Conservation (phyloP, 371 early-diverging fungal species). For the Apophysomyces variabilis region DNA sequence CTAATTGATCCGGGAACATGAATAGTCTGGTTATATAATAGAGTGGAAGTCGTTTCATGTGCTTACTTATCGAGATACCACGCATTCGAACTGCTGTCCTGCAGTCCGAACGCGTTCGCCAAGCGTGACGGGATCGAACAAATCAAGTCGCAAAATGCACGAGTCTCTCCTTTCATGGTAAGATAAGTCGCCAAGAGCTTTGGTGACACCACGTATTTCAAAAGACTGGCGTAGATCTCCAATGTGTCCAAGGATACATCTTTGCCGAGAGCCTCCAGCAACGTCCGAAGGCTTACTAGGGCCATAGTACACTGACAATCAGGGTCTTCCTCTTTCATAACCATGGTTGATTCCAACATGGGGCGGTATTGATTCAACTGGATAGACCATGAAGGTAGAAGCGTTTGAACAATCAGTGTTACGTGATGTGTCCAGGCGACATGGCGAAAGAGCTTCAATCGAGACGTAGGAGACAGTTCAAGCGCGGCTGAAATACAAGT, state of each 20-base stretch:
- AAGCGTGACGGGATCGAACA: conserved; percentile 40
- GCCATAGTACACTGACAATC: neutral
- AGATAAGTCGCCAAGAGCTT: neutral
- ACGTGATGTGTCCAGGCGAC: conserved; percentile 4
- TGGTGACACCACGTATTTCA: neutral
- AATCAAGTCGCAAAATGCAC: conserved; percentile 27
- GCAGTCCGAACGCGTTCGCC: conserved; percentile 34
- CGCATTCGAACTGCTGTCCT: neutral
- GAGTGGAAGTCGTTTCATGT: neutral
- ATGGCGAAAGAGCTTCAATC: neutral
- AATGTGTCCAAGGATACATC: neutral
- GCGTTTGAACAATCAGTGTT: neutral
- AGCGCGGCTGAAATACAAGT: neutral
- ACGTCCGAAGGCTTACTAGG: neutral
- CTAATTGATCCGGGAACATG: neutral
- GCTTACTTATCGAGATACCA: conserved; percentile 27
- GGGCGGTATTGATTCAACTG: neutral
- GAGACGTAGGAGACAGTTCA: neutral
- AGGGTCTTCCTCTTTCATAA: neutral
- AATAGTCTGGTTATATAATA: neutral
- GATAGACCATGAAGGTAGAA: neutral
- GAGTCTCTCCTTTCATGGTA: neutral
- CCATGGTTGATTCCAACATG: conserved; percentile 1
- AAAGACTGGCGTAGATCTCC: neutral
- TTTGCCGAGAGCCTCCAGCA: neutral